Evolutionary conservation across 257 asterid species (phyloP), one percentile per base, ranked within the genome.

Genomic region (Solanum gandarillasii): DNA sequence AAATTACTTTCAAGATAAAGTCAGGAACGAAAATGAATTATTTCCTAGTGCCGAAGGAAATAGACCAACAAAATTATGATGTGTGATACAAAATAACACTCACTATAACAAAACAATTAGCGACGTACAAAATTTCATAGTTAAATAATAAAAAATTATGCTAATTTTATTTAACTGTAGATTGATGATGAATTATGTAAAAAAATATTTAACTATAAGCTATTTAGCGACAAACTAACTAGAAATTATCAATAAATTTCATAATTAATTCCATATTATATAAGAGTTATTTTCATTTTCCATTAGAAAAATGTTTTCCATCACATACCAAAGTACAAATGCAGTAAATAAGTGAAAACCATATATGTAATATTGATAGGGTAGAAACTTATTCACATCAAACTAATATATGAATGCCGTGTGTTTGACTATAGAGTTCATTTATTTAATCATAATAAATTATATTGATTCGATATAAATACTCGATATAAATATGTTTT

Each of bases 401-500:
- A 58, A 58, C 10, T 23, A 21, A 60, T 23, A 2, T 23, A 23
- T 23, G 29, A 10, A 60, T 9, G 68, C 8, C 0, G 5, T 58
- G 29, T 60, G 27, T 60, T 60, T 60, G 29, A 60, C 1, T 23
- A 9, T 9, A 62, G 7, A 62, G 31, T 62, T 62, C 4, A 5
- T 60, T 60, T 9, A 60, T 9, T 60, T 60, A 23, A 21, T 0
- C 3, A 3, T 23, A 2, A 23, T 9, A 9, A 62, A 23, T 62
- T 58, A 23, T 23, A 62, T 62, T 62, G 1, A 62, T 9, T 62
- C 6, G 3, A 62, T 62, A 10, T n/a, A 62, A 9, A n/a, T 9
- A 62, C 0, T 23, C 3, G 3, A 23, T 1, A 0, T 0, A 10
- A 0, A 23, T 62, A 23, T 8, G 0, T 60, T 60, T 21, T 60